Percentiles rank a stretch among this genome's conserved stretches.
Evolutionary conservation across 108 stramenopile species (phyloP).

Genomic region (Cyclotella distinguenda): DNA sequence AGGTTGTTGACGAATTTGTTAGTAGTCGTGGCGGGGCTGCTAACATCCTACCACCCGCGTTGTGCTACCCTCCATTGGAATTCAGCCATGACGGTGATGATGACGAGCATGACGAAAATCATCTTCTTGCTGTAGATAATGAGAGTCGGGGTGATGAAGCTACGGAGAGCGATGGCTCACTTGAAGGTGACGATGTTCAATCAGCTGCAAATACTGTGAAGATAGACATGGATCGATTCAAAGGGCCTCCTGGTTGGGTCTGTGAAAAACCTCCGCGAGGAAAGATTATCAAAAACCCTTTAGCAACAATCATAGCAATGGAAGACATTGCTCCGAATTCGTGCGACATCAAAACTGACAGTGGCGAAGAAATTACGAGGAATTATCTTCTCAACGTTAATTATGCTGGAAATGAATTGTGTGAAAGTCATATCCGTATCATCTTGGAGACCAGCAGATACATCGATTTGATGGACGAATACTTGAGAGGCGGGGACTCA

Average conservation of each 20-base stretch:
- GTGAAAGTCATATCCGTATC: slow-evolving; percentile 74
- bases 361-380: not conserved
- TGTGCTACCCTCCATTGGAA: slow-evolving; percentile 46
- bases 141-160: slow-evolving; percentile 23
- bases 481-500: slow-evolving; percentile 4
- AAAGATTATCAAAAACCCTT: slow-evolving; percentile 52
- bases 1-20: slow-evolving; percentile 43
- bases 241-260: slow-evolving; percentile 42
- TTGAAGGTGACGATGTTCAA: slow-evolving; percentile 1
- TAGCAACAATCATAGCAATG: slow-evolving; percentile 57
- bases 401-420: slow-evolving; percentile 83
- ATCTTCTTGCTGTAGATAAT: slow-evolving; percentile 15
- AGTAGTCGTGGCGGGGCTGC: slow-evolving; percentile 48
- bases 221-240: slow-evolving; percentile 47
- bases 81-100: too few relatives aligned
- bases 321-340: slow-evolving; percentile 37
- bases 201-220: slow-evolving; percentile 11
- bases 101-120: slow-evolving; percentile 28
- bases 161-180: slow-evolving; percentile 30
- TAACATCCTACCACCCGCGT: slow-evolving; percentile 62
- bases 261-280: slow-evolving; percentile 12
- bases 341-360: slow-evolving; percentile 2
- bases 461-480: slow-evolving; percentile 18
- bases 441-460: slow-evolving; percentile 36
- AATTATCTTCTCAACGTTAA: slow-evolving; percentile 78